Percentiles rank a stretch among this genome's conserved stretches.
These are phyloP conservation scores for Colletotrichum coccodes DNA, from an alignment of 2,329 filamentous ascomycete species.

Conservation along the genomic window DNA sequence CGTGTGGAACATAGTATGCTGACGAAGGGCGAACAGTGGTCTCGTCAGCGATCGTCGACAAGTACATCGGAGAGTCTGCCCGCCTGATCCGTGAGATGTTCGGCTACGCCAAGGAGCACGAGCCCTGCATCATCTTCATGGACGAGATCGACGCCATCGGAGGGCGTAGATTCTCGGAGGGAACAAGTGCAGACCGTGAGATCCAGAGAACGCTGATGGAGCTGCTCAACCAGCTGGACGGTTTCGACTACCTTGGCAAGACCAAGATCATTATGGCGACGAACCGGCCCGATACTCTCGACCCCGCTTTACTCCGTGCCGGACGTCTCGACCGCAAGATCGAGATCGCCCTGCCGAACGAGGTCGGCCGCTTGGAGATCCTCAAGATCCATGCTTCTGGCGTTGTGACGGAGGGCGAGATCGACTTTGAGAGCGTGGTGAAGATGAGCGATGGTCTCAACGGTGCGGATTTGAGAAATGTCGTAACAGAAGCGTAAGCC, in stretches of 20 bases:
- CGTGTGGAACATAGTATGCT: constrained; percentile 18
- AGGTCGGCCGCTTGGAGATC: constrained; percentile 95
- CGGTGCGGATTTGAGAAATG: constrained; percentile 95
- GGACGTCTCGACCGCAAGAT: constrained; percentile 97
- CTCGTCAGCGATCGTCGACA: constrained; percentile 98
- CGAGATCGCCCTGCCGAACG: constrained; percentile 96
- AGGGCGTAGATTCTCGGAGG: constrained; percentile 94
- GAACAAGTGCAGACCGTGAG: constrained; percentile 96
- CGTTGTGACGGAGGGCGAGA: constrained; percentile 90
- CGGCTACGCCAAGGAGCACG: constrained; percentile 98
- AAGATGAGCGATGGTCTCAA: constrained; percentile 99
- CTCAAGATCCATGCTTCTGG: constrained; percentile 94
- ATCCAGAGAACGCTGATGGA: constrained; percentile 99
- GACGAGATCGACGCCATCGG: constrained; percentile 99
- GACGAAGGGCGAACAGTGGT: constrained; percentile 72
- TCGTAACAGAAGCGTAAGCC: constrained; percentile 96
- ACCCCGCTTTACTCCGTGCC: constrained; percentile 90
- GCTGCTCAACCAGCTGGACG: constrained; percentile 96
- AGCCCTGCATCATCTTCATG: constrained; percentile 99
- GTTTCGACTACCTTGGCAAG: constrained; percentile 99
- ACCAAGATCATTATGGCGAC: constrained; percentile 99
- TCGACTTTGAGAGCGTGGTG: constrained; percentile 98
- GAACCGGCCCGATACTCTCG: constrained; percentile 95
- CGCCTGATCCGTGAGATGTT: constrained; percentile 99
- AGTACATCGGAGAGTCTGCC: constrained; percentile 98